Evolutionary conservation across 768 basidiomycete species (phyloP).

Genomic region (Termitomyces sp.): DNA sequence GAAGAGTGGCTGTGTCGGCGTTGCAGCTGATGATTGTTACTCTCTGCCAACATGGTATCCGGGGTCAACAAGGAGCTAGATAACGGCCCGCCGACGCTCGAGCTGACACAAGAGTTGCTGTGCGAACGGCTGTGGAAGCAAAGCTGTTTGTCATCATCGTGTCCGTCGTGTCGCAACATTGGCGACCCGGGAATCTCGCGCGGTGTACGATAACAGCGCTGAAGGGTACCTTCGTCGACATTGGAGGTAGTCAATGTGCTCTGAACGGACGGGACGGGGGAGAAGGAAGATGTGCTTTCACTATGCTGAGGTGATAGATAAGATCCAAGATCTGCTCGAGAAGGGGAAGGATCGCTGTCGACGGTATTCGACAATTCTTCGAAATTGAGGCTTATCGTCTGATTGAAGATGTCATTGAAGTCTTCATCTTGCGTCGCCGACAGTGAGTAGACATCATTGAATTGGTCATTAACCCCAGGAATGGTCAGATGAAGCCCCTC

Average conservation of each 20-base stretch:
- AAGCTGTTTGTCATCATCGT: background rate
- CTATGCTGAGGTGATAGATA: background rate
- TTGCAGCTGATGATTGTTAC: background rate
- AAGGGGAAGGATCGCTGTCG: background rate
- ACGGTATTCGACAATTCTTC: background rate
- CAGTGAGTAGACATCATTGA: background rate
- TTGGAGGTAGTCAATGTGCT: background rate
- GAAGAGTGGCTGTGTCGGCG: conserved; percentile 12
- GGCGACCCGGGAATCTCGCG: background rate
- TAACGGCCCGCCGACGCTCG: background rate
- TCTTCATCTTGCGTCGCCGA: background rate
- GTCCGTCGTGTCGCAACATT: background rate
- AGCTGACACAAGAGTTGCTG: background rate
- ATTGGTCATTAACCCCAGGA: background rate
- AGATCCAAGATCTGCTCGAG: background rate
- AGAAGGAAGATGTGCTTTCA: background rate
- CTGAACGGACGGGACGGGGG: background rate
- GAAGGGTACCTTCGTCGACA: background rate
- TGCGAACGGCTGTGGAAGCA: conserved; percentile 10
- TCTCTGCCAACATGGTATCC: background rate
- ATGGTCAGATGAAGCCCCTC: background rate
- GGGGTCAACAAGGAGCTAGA: conserved; percentile 1
- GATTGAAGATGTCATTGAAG: background rate
- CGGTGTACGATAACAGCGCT: background rate
- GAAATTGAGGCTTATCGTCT: background rate